Percentiles rank a stretch among this genome's conserved stretches.
phyloP scores from a whole-genome alignment of 257 asterid genomes.

The Thymus quinquecostatus region DNA sequence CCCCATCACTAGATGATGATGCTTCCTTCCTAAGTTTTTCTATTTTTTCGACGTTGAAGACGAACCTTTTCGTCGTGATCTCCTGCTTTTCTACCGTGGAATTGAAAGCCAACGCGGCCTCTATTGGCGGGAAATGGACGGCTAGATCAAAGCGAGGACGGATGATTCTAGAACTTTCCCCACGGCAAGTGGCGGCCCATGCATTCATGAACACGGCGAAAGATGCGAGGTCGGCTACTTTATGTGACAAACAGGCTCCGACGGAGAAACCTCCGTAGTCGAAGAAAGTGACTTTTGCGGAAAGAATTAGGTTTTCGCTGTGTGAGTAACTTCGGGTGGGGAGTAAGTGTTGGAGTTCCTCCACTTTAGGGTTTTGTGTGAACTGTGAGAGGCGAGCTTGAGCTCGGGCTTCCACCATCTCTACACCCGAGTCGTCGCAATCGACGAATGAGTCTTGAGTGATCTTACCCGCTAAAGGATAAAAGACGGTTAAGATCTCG shows the following conservation, averaged over 20 bases:
- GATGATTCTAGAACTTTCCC: neutral
- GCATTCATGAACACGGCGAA: slow-evolving; percentile 15
- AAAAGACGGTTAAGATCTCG: neutral
- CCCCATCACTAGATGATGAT: too few relatives aligned
- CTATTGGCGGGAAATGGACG: neutral
- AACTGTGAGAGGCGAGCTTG: neutral
- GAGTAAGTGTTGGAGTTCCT: neutral
- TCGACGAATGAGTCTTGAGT: neutral
- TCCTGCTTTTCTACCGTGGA: too few relatives aligned
- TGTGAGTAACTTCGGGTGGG: neutral
- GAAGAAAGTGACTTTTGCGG: slow-evolving; percentile 13
- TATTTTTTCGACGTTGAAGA: neutral
- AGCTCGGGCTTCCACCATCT: slow-evolving; percentile 14
- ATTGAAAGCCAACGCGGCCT: too few relatives aligned
- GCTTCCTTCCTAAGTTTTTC: slow-evolving; percentile 8
- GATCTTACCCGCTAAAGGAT: neutral
- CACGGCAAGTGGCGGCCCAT: slow-evolving; percentile 14
- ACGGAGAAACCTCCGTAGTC: slow-evolving; percentile 23
- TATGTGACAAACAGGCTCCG: slow-evolving; percentile 27
- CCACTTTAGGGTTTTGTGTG: neutral
- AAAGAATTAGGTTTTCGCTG: neutral
- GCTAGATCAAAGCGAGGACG: slow-evolving; percentile 12
- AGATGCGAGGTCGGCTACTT: neutral
- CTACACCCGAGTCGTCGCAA: slow-evolving; percentile 1
- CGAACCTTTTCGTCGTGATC: slow-evolving; percentile 2